Conservation (phyloP, 2,329 filamentous ascomycete species). For the Raffaelea arxii region DNA sequence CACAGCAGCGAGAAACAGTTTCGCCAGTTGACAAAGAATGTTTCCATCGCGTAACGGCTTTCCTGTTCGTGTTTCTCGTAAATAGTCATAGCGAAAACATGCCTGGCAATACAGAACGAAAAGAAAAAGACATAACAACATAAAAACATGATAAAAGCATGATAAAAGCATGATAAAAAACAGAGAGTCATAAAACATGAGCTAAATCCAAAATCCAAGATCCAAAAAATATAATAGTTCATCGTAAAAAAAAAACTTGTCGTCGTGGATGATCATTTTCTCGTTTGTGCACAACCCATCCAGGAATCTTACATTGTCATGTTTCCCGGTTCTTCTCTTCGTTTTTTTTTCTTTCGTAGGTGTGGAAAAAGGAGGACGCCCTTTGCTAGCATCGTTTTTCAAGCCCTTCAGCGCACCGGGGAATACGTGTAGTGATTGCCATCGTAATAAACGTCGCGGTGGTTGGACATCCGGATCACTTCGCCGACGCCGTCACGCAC, state of each 20-base stretch:
- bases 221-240: too few species aligned
- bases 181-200: slow-evolving; percentile 2
- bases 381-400: too few species aligned
- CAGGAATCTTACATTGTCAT: too few species aligned
- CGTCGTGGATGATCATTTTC: too few species aligned
- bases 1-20: neutral
- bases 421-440: too few species aligned
- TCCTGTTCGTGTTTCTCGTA: slow-evolving; percentile 2
- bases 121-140: neutral
- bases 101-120: neutral
- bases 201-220: slow-evolving; percentile 1
- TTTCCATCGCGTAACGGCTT: neutral
- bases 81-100: slow-evolving; percentile 1
- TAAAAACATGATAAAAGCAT: slow-evolving; percentile 10
- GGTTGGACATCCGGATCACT: slow-evolving; percentile 37
- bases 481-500: slow-evolving; percentile 50
- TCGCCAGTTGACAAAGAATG: too few species aligned
- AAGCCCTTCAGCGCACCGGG: too few species aligned
- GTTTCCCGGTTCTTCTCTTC: too few species aligned
- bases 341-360: too few species aligned
- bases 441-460: slow-evolving; percentile 22
- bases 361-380: too few species aligned
- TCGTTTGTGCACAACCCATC: too few species aligned
- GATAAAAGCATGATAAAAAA: slow-evolving; percentile 9
- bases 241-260: too few species aligned